Evolutionary conservation across 164 flowering plant species (phyloP), one percentile per base, ranked within the genome.

Genomic region (Macadamia integrifolia): DNA sequence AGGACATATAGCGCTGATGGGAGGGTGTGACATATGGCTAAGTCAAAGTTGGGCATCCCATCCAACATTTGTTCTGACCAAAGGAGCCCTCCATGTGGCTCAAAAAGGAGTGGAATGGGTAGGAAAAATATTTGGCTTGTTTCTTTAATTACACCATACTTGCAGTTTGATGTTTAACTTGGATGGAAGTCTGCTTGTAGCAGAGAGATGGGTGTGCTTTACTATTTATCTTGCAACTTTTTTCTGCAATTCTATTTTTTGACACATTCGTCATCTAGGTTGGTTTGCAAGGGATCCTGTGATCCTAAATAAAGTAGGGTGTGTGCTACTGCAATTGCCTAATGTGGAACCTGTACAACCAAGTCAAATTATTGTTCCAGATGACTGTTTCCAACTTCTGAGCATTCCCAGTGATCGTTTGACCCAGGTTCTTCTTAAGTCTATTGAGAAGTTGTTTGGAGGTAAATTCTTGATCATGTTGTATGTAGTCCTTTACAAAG

Each of bases 211-310:
- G 0, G 13, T 53, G 57, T 53, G 6, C 18, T 14, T 46, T 46
- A 8, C 13, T 8, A 8, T 8, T 9, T 46, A 3, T 46, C 13
- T 46, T 3, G 50, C 7, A 46, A 3, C 13, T 3, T 46, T 46
- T 46, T 46, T 8, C 50, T 35, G 5, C 40, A 35, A 46, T 9
- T 46, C 50, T 46, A 8, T 46, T 35, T 35, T 2, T 35, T 35
- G 43, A 35, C 40, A 35, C 5, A 35, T 35, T 2, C 5, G 5
- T 35, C 40, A 35, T 35, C 40, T 35, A 91, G 98, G 98, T 72
- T 93, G 96, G 98, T 91, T 93, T 88, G 90, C 94, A 30, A 83
- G 88, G 82, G 87, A 91, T 77, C 89, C 97, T 29, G 61, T 11
- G 61, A 78, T 84, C 31, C 78, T 93, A 78, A 86, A 77, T 53